Evolutionary conservation across 2,329 filamentous ascomycete species (phyloP).

Genomic region (Fusarium sp.): DNA sequence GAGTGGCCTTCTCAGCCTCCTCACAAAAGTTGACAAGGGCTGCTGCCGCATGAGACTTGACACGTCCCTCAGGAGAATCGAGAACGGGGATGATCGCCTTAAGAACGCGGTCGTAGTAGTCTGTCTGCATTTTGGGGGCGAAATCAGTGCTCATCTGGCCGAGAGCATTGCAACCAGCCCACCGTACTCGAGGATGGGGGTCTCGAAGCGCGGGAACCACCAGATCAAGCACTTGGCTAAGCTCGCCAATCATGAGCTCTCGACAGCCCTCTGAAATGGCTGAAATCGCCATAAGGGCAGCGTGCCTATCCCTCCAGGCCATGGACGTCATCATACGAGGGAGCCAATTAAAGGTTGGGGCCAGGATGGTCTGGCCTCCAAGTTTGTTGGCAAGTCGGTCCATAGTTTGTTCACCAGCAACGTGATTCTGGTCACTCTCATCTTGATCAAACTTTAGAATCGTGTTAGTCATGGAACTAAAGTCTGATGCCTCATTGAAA

Average conservation of each 20-base stretch:
- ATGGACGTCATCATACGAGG: constrained; percentile 97
- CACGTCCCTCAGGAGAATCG: constrained; percentile 86
- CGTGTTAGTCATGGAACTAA: neutral
- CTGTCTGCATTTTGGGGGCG: constrained; percentile 95
- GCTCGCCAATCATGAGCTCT: constrained; percentile 92
- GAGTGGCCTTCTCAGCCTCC: constrained; percentile 89
- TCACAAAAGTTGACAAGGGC: constrained; percentile 99
- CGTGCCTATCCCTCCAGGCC: constrained; percentile 94
- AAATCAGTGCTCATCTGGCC: constrained; percentile 99
- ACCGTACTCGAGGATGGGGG: constrained; percentile 90
- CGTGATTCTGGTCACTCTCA: constrained; percentile 96
- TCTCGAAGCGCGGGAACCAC: constrained; percentile 93
- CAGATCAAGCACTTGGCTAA: constrained; percentile 91
- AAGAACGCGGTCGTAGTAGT: constrained; percentile 88
- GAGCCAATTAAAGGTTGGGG: constrained; percentile 95
- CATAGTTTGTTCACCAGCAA: constrained; percentile 98
- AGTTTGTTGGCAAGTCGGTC: constrained; percentile 97
- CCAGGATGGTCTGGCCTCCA: constrained; percentile 89
- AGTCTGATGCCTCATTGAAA: constrained; percentile 28
- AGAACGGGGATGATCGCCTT: constrained; percentile 93
- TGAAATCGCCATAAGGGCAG: constrained; percentile 97
- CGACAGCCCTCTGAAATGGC: constrained; percentile 97
- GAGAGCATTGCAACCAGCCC: constrained; percentile 97
- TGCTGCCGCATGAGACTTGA: constrained; percentile 97
- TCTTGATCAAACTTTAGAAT: constrained; percentile 79